A percentile compares a stretch with the other conserved stretches of the same genome.
These are phyloP conservation scores for Agarophyton chilense DNA, from an alignment of 23 red algal genomes.

Conservation along the genomic window DNA sequence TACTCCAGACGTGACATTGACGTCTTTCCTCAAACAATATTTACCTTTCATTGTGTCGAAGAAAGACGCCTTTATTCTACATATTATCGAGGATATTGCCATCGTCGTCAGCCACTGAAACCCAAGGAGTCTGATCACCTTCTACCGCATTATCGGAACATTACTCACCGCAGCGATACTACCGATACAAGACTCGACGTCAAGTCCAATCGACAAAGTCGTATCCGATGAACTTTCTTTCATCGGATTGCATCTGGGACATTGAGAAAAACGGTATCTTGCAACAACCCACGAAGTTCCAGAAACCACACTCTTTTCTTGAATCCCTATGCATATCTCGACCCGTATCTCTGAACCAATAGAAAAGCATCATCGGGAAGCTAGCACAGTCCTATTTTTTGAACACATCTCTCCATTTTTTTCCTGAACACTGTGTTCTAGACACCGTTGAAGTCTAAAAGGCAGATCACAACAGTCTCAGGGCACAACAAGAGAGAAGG, in stretches of 20 bases:
- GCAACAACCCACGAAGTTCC: background rate
- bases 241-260: background rate
- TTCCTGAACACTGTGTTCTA: no score
- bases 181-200: background rate
- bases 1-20: background rate
- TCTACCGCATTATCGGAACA: background rate
- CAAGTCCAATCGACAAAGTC: background rate
- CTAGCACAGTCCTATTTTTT: background rate
- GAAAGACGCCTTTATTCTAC: background rate
- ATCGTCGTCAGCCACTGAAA: background rate
- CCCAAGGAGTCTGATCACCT: background rate
- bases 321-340: background rate
- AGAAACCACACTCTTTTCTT: background rate
- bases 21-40: background rate
- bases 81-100: conserved; percentile 2
- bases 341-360: background rate
- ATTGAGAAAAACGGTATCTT: background rate
- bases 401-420: no score
- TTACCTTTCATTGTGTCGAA: background rate
- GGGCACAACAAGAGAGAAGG: no score
- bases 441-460: no score
- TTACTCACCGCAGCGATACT: background rate
- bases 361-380: background rate
- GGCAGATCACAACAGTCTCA: no score
- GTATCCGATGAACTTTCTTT: background rate